A percentile compares a stretch with the other conserved stretches of the same genome.
Conservation (phyloP, 495 filamentous ascomycete genomes). For the Penicillium antarcticum region DNA sequence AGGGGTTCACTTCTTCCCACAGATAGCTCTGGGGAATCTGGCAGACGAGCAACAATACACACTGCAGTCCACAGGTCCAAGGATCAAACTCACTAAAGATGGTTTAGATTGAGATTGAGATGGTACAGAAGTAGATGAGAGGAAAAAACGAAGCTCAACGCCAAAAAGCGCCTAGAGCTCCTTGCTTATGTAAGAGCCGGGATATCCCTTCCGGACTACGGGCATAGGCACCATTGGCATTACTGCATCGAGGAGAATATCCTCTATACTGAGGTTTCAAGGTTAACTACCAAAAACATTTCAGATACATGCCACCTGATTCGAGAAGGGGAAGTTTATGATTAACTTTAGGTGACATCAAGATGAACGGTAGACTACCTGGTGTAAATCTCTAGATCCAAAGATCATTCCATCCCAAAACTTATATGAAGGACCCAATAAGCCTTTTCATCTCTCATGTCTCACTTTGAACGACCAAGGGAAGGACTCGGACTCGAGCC, state of each 20-base stretch:
- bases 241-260: too few species aligned
- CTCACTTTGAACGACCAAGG: background rate
- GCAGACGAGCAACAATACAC: background rate
- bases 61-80: background rate
- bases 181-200: slow-evolving; percentile 15
- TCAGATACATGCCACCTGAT: too few species aligned
- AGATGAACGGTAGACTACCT: background rate
- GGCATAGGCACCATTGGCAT: too few species aligned
- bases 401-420: background rate
- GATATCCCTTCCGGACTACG: slow-evolving; percentile 6
- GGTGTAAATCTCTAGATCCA: too few species aligned
- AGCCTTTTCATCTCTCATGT: background rate
- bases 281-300: too few species aligned
- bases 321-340: background rate
- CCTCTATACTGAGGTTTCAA: too few species aligned
- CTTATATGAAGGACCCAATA: background rate
- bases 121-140: slow-evolving; percentile 14
- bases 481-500: background rate
- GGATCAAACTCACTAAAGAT: slow-evolving; percentile 14
- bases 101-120: slow-evolving; percentile 12
- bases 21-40: background rate
- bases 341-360: background rate
- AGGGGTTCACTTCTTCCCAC: background rate
- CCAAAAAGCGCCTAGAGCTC: slow-evolving; percentile 21
- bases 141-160: slow-evolving; percentile 26